Evolutionary conservation across 148 eudicot genomes (phyloP).

Genomic region (Nepenthes mirabilis): DNA sequence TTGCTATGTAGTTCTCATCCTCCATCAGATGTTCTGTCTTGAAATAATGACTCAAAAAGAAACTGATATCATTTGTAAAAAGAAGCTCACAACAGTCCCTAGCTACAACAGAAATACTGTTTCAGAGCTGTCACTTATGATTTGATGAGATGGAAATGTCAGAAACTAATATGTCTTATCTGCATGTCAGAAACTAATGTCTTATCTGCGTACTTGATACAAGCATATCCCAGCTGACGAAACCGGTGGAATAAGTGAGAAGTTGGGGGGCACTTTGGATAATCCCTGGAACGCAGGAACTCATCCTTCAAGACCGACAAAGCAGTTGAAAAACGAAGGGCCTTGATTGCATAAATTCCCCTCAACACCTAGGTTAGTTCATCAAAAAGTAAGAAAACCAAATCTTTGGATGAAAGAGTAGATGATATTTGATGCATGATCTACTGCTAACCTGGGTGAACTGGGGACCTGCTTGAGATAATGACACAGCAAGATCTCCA

Average conservation of each 20-base stretch:
- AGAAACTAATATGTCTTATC: constrained; percentile 2
- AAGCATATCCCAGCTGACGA: constrained; percentile 93
- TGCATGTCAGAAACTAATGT: constrained; percentile 3
- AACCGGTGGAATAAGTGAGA: constrained; percentile 93
- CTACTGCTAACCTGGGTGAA: constrained; percentile 76
- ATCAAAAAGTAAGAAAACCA: neutral
- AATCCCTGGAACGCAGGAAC: constrained; percentile 93
- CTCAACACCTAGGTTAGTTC: constrained; percentile 51
- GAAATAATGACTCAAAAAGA: no score
- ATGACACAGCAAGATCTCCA: constrained; percentile 97
- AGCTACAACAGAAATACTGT: no score
- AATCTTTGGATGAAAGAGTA: neutral
- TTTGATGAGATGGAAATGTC: neutral
- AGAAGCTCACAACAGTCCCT: no score
- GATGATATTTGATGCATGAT: neutral
- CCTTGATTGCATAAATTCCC: constrained; percentile 87
- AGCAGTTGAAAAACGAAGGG: constrained; percentile 94
- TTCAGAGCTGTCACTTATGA: neutral
- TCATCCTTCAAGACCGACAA: constrained; percentile 93
- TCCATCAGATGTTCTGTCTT: no score
- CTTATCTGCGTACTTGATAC: constrained; percentile 58
- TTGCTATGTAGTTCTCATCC: no score
- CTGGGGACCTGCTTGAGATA: constrained; percentile 95
- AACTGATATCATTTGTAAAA: no score
- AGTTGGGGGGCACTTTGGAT: constrained; percentile 91